Evolutionary conservation across 192 early-diverging fungal species (phyloP).

Genomic region (Physocladia obscura): DNA sequence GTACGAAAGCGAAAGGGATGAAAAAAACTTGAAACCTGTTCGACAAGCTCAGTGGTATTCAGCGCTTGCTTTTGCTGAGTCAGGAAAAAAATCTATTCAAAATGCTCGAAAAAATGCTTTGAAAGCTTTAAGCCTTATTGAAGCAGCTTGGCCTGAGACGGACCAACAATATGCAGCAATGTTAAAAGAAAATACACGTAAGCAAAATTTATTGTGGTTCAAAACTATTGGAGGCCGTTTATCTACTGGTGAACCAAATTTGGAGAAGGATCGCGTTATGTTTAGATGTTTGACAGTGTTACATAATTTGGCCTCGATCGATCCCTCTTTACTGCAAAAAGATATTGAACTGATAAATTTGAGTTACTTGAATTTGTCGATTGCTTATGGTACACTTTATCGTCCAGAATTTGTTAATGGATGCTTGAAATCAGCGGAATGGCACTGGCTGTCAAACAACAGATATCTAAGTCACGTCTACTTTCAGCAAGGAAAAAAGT

Average conservation of each 20-base stretch:
- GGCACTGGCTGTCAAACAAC: slow-evolving; percentile 23
- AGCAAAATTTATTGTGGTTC: slow-evolving; percentile 16
- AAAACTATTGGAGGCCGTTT: slow-evolving; percentile 8
- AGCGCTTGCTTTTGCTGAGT: slow-evolving; percentile 11
- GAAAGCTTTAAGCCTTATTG: slow-evolving; percentile 18
- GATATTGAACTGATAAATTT: slow-evolving; percentile 12
- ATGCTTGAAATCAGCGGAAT: slow-evolving; percentile 23
- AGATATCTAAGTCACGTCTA: slow-evolving; percentile 20
- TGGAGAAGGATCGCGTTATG: slow-evolving; percentile 16
- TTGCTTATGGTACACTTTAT: slow-evolving; percentile 8
- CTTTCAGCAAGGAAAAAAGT: slow-evolving; percentile 21
- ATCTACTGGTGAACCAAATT: slow-evolving; percentile 10
- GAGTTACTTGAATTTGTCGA: slow-evolving; percentile 15
- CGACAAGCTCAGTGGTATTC: slow-evolving; percentile 30
- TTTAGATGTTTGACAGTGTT: slow-evolving; percentile 20
- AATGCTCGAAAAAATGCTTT: slow-evolving; percentile 15
- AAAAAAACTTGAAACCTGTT: background rate
- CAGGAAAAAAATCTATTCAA: slow-evolving; percentile 2
- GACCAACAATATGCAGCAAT: slow-evolving; percentile 7
- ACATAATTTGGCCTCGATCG: slow-evolving; percentile 9
- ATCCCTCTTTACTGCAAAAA: slow-evolving; percentile 10
- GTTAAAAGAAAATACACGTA: slow-evolving; percentile 9
- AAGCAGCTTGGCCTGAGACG: slow-evolving; percentile 21
- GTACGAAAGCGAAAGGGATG: slow-evolving; percentile 21
- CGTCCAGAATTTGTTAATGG: slow-evolving; percentile 24